These are phyloP conservation scores for Xylaria digitata DNA, from an alignment of 2,329 filamentous ascomycete species.

Conservation along the genomic window DNA sequence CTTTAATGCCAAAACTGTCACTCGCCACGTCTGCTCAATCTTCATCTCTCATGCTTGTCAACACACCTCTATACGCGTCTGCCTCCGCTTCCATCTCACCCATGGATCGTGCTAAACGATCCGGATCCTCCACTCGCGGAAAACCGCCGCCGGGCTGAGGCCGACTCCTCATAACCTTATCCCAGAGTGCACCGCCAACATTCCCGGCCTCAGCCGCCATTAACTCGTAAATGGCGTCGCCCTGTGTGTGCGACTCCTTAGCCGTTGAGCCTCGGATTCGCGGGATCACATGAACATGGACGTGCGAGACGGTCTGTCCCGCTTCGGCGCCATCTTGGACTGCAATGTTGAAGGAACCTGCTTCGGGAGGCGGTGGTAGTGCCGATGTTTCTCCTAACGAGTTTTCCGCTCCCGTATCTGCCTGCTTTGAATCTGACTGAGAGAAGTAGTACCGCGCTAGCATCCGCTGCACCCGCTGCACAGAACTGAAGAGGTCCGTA, in stretches of 20 bases:
- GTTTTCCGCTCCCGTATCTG: not conserved
- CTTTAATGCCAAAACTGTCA: conserved; percentile 5
- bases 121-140: conserved; percentile 76
- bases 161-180: conserved; percentile 46
- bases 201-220: conserved; percentile 89
- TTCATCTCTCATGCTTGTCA: conserved; percentile 57
- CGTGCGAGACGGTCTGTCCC: conserved; percentile 92
- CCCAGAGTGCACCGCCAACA: conserved; percentile 72
- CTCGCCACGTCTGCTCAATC: conserved; percentile 30
- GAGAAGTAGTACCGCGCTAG: conserved; percentile 69
- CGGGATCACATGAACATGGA: conserved; percentile 78
- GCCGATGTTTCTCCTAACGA: conserved; percentile 51
- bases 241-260: conserved; percentile 44
- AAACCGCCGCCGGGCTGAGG: conserved; percentile 68
- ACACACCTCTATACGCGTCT: conserved; percentile 66
- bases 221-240: conserved; percentile 74
- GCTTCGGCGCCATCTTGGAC: conserved; percentile 93
- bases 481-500: conserved; percentile 84
- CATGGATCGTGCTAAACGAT: conserved; percentile 72
- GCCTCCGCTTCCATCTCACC: conserved; percentile 87
- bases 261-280: conserved; percentile 49
- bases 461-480: conserved; percentile 84
- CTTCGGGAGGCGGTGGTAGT: conserved; percentile 61
- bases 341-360: conserved; percentile 88
- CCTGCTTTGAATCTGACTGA: not conserved